Percentiles rank a stretch among this genome's conserved stretches.
These are phyloP conservation scores for Penicillium silybi DNA, from an alignment of 495 filamentous ascomycete species.

Conservation along the genomic window DNA sequence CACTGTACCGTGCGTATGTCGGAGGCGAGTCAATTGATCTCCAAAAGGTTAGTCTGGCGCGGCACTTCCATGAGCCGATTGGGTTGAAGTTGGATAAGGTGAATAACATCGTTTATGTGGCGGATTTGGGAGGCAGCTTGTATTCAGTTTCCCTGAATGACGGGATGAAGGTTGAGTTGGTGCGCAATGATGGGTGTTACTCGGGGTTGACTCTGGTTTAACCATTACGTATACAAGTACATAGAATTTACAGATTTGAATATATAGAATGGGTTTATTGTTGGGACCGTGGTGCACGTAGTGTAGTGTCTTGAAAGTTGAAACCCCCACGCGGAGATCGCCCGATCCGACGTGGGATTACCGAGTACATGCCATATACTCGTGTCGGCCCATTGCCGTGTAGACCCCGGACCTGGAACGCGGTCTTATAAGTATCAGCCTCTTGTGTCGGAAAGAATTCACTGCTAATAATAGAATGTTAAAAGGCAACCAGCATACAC, in stretches of 20 bases:
- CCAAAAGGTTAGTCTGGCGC: slow-evolving; percentile 31
- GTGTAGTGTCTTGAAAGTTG: no score
- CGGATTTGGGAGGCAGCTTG: slow-evolving; percentile 43
- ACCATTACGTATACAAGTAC: no score
- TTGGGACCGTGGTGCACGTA: no score
- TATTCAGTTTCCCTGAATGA: slow-evolving; percentile 44
- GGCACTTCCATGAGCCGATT: slow-evolving; percentile 40
- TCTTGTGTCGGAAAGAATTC: not conserved
- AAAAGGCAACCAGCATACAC: not conserved
- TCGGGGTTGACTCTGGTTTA: slow-evolving; percentile 27
- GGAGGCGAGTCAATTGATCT: slow-evolving; percentile 11
- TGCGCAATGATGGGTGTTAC: slow-evolving; percentile 24
- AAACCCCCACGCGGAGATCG: no score
- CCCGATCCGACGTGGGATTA: no score
- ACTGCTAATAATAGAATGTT: not conserved
- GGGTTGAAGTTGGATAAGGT: slow-evolving; percentile 39
- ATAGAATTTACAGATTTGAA: not conserved
- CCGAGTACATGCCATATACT: not conserved
- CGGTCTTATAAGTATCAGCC: not conserved
- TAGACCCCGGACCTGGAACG: not conserved
- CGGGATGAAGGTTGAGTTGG: slow-evolving; percentile 30
- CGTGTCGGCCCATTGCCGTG: not conserved
- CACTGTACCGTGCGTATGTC: slow-evolving; percentile 24
- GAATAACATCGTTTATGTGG: slow-evolving; percentile 39
- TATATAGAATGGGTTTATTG: no score